Evolutionary conservation across 768 basidiomycete genomes (phyloP), one percentile per base, ranked within the genome.

Genomic region (Termitomyces sp.): DNA sequence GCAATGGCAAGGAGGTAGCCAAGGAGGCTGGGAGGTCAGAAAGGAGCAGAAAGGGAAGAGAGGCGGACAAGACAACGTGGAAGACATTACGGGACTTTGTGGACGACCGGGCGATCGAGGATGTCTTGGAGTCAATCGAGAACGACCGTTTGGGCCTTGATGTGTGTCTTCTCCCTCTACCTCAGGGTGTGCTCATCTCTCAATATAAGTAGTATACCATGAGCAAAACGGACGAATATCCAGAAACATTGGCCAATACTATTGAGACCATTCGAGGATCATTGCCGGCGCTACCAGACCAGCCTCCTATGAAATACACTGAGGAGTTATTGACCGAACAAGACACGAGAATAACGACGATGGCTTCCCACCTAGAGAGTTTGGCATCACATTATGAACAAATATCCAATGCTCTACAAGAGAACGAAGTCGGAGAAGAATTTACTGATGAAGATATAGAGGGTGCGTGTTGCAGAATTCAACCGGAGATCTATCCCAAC

Each of bases 61-160:
- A 63, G 54, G 64, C 62, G 24, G 84, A 86, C 60, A 74, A 83
- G 55, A 75, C 73, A 40, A 76, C 72, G 32, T 92, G 90, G 90
- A 93, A 90, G 75, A 88, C 87, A 0, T 65, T 93, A 34, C 80
- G 91, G 34, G 90, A 93, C 65, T 93, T 93, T 67, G 88, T 92
- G 35, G 88, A 92, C 61, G 91, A 93, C 61, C 77, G 83, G 30
- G 87, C 83, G 7, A 84, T 93, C 37, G 91, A 93, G 51, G 87
- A 89, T 58, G 77, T 83, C 19, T 65, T 87, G 45, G 91, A 93
- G 52, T 76, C 74, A 1, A 81, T 93, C 46, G 91, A 93, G 62
- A 77, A 72, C 53, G 88, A 91, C 53, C 74, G 89, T 46, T 75
- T 72, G 58, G 73, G 74, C 30, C 70, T 93, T 37, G 90, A 93